These are phyloP conservation scores for Diaporthe eres DNA, from an alignment of 2,329 filamentous ascomycete genomes.

Conservation along the genomic window DNA sequence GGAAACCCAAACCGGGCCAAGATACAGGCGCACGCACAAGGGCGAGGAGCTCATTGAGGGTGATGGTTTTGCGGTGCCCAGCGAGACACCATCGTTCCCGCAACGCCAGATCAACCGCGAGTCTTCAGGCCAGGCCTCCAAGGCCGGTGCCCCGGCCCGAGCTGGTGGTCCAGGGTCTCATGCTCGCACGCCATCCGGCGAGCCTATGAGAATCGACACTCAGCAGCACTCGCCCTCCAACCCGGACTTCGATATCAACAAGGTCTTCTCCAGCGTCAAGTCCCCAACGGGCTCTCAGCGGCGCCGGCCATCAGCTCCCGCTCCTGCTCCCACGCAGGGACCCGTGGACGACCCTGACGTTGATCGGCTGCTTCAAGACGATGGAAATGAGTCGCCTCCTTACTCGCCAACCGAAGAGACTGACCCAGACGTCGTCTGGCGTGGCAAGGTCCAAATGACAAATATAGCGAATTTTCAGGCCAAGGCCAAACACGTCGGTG, in stretches of 20 bases:
- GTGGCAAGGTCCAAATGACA: constrained; percentile 82
- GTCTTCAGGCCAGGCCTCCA: constrained; percentile 36
- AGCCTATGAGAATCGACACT: constrained; percentile 60
- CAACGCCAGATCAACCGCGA: constrained; percentile 54
- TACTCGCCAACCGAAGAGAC: constrained; percentile 85
- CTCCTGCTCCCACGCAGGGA: constrained; percentile 58
- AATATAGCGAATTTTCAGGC: constrained; percentile 82
- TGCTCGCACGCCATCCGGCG: constrained; percentile 41
- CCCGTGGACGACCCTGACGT: constrained; percentile 88
- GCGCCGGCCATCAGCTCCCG: constrained; percentile 64
- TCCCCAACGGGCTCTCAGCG: constrained; percentile 73
- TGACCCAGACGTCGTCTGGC: constrained; percentile 83
- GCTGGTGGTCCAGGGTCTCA: constrained; percentile 31
- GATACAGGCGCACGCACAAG: constrained; percentile 92
- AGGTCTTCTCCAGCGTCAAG: constrained; percentile 86
- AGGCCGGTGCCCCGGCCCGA: constrained; percentile 24
- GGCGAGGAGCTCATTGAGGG: constrained; percentile 92
- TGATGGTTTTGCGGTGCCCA: constrained; percentile 64
- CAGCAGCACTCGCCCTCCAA: constrained; percentile 69
- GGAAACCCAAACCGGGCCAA: constrained; percentile 73
- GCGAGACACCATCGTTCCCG: constrained; percentile 55
- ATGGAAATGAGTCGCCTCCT: constrained; percentile 82
- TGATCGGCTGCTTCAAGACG: constrained; percentile 88
- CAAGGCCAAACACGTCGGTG: constrained; percentile 86
- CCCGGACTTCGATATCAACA: constrained; percentile 83